Evolutionary conservation across 2,329 filamentous ascomycete species (phyloP), one percentile per base, ranked within the genome.

Genomic region (Stromatinia cepivora): DNA sequence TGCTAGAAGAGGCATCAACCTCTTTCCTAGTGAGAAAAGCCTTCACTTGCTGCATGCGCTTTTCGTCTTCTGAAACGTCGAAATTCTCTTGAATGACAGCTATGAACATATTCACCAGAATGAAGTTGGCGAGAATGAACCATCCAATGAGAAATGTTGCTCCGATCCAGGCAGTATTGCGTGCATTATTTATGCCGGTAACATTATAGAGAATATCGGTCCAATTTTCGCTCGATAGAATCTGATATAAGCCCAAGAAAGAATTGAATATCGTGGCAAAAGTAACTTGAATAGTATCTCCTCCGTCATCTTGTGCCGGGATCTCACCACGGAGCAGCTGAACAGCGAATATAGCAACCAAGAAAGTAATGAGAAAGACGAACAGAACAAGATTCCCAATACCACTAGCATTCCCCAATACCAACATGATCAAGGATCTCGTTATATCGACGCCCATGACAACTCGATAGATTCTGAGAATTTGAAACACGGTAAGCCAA

Each of bases 71-170:
- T 4, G 94, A 97, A 36, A 99, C 93, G 81, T 99, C 95, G 78
- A 99, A 99, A 77, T 97, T 99, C 78, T 99, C 95, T 80, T 99
- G 95, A 73, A 99, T 99, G 81, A 99, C 95, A 84, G 95, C 95
- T 92, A 99, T 98, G 84, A 99, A 99, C 95, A 99, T 99, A 78
- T 98, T 99, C 82, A 99, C 82, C 71, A 98, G 87, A 81, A 99
- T 97, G 78, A 98, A 94, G 79, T 96, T 97, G 8, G 93, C 87
- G 56, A 99, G 85, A 69, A 97, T 95, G 80, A 97, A 98, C 95
- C 95, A 99, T 74, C 94, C 86, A 72, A 97, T 92, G 74, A 97
- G 85, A 75, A 99, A 97, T 1, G 92, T 85, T 11, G 94, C 93
- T 13, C 92, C 93, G 69, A 98, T 93, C 94, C 95, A 98, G 11